Conservation (phyloP, 108 stramenopile genomes). For the Nitzschia sp. region DNA sequence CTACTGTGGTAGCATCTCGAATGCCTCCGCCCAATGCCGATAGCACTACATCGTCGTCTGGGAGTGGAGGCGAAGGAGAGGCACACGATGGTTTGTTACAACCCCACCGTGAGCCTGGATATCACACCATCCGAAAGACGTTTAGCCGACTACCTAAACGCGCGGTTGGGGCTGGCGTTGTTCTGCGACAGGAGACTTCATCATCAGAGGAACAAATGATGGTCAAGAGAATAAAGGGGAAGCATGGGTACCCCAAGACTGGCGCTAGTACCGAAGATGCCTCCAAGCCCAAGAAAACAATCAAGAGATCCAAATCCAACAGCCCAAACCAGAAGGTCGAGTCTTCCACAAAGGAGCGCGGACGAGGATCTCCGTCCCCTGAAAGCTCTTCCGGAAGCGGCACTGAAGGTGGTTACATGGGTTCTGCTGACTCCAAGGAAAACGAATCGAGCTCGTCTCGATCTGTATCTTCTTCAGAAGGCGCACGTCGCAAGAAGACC, state of each 20-base stretch:
- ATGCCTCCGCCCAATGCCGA: not conserved
- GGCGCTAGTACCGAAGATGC: not conserved
- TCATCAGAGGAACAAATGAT: conserved; percentile 9
- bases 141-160: conserved; percentile 16
- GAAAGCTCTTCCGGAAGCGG: conserved; percentile 49
- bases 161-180: not conserved
- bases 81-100: conserved; percentile 20
- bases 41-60: not conserved
- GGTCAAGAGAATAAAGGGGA: not conserved
- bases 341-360: not conserved
- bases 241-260: not conserved
- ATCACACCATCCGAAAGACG: conserved; percentile 27
- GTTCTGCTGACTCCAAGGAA: conserved; percentile 53
- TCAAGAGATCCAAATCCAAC: not conserved
- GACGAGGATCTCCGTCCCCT: not conserved
- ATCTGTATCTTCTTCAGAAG: conserved; percentile 45
- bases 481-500: not conserved
- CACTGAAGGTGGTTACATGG: conserved; percentile 55
- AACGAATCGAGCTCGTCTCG: conserved; percentile 26
- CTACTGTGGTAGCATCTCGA: conserved; percentile 22
- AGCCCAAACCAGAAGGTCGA: not conserved
- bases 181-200: not conserved
- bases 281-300: not conserved
- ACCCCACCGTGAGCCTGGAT: conserved; percentile 26
- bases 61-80: conserved; percentile 12